phyloP scores from a whole-genome alignment of 495 filamentous ascomycete species.

The Lineolata rhizophorae region DNA sequence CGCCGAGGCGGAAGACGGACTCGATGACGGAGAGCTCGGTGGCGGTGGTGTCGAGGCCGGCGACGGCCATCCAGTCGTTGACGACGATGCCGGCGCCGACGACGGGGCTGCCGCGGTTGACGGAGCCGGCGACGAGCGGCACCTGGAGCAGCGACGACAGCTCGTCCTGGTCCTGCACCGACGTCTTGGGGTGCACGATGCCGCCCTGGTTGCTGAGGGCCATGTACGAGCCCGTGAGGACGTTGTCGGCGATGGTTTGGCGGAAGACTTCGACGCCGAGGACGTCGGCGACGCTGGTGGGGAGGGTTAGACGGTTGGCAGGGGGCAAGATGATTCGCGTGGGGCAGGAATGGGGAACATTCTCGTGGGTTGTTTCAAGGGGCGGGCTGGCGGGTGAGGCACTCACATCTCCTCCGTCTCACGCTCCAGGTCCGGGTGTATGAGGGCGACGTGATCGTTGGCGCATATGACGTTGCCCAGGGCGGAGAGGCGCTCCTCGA shows the following conservation, averaged over 20 bases:
- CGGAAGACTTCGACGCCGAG: slow-evolving; percentile 96
- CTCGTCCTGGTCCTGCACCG: slow-evolving; percentile 93
- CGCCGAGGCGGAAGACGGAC: slow-evolving; percentile 80
- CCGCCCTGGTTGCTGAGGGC: slow-evolving; percentile 88
- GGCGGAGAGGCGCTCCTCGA: slow-evolving; percentile 91
- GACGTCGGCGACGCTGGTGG: slow-evolving; percentile 91
- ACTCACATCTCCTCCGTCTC: slow-evolving; percentile 32
- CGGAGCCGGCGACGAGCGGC: slow-evolving; percentile 76
- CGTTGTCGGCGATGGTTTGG: slow-evolving; percentile 92
- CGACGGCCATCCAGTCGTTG: slow-evolving; percentile 98
- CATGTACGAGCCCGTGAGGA: slow-evolving; percentile 91
- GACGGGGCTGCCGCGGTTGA: slow-evolving; percentile 83
- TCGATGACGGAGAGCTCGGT: slow-evolving; percentile 92
- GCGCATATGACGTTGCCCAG: slow-evolving; percentile 90
- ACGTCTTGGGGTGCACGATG: slow-evolving; percentile 91
- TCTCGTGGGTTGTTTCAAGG: neutral
- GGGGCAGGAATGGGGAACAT: neutral
- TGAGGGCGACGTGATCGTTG: slow-evolving; percentile 90
- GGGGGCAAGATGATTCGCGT: no score
- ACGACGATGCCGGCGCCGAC: slow-evolving; percentile 97
- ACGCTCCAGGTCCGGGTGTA: slow-evolving; percentile 92
- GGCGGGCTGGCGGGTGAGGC: slow-evolving; percentile 28
- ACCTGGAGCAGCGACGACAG: slow-evolving; percentile 85
- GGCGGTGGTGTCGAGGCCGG: slow-evolving; percentile 80
- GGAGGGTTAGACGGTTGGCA: slow-evolving; percentile 18